These are phyloP conservation scores for Aspergillus fumigatus DNA, from an alignment of 2,329 filamentous ascomycete species.

Conservation along the genomic window DNA sequence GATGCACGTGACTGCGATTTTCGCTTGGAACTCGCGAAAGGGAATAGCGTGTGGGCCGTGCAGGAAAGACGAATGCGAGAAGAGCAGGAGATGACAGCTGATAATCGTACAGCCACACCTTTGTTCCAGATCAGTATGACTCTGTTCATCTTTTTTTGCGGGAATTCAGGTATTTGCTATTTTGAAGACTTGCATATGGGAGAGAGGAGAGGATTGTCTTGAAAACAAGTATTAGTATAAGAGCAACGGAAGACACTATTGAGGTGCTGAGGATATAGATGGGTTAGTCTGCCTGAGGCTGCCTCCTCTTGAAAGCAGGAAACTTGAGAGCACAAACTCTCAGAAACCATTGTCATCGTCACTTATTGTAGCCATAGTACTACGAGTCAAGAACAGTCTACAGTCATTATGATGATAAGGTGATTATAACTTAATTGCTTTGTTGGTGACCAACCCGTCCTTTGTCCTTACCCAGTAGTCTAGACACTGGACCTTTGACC, in stretches of 20 bases:
- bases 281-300: background rate
- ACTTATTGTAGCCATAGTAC: too few relatives aligned
- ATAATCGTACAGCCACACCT: background rate
- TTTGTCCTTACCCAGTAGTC: slow-evolving; percentile 1
- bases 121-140: background rate
- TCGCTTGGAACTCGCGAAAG: slow-evolving; percentile 12
- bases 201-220: background rate
- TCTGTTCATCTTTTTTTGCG: background rate
- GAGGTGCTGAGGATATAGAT: background rate
- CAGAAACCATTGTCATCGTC: background rate
- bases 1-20: slow-evolving; percentile 10
- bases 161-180: background rate
- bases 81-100: background rate
- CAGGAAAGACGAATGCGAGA: slow-evolving; percentile 11
- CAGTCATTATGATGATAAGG: background rate
- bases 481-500: slow-evolving; percentile 7
- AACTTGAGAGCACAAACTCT: background rate
- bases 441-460: background rate
- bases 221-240: background rate
- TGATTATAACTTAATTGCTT: background rate
- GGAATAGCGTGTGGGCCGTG: slow-evolving; percentile 12
- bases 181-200: too few relatives aligned
- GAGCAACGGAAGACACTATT: background rate
- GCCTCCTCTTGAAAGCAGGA: too few relatives aligned
- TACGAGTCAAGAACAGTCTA: too few relatives aligned